Evolutionary conservation across 768 basidiomycete genomes (phyloP).

Genomic region (Nidularia pulvinata): DNA sequence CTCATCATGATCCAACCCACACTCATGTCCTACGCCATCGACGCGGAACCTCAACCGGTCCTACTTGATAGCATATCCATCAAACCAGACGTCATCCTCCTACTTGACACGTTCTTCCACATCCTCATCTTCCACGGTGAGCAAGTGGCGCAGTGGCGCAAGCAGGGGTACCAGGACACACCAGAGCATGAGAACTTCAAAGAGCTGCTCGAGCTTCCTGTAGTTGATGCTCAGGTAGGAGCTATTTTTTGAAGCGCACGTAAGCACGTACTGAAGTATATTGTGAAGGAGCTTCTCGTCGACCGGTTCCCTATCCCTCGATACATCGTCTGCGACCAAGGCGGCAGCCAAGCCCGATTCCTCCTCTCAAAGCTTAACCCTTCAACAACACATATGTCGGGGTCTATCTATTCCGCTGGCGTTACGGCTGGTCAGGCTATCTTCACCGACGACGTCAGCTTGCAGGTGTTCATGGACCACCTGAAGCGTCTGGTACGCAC

Average conservation of each 20-base stretch:
- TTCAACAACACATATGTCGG: slow-evolving; percentile 96
- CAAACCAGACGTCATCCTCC: slow-evolving; percentile 93
- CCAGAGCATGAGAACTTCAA: slow-evolving; percentile 99
- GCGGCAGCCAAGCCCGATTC: slow-evolving; percentile 98
- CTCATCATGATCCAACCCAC: slow-evolving; percentile 99
- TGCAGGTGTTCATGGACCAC: slow-evolving; percentile 98
- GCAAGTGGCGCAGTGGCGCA: slow-evolving; percentile 96
- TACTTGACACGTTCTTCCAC: slow-evolving; percentile 99
- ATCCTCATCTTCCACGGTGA: slow-evolving; percentile 99
- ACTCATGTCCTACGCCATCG: slow-evolving; percentile 97
- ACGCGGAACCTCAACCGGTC: slow-evolving; percentile 89
- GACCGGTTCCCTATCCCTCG: slow-evolving; percentile 98
- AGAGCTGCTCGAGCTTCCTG: slow-evolving; percentile 85
- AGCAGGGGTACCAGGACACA: slow-evolving; percentile 98
- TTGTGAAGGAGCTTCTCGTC: slow-evolving; percentile 78
- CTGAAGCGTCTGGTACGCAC: slow-evolving; percentile 83
- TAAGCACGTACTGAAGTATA: neutral
- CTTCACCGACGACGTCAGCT: slow-evolving; percentile 98
- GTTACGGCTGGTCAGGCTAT: slow-evolving; percentile 86
- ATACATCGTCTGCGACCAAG: slow-evolving; percentile 98
- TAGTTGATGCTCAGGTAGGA: slow-evolving; percentile 83
- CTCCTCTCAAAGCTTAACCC: slow-evolving; percentile 95
- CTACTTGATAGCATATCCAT: slow-evolving; percentile 97
- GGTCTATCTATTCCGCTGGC: slow-evolving; percentile 84
- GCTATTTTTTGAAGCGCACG: neutral